Evolutionary conservation across 108 stramenopile species (phyloP).

Genomic region (Skeletonema potamos): DNA sequence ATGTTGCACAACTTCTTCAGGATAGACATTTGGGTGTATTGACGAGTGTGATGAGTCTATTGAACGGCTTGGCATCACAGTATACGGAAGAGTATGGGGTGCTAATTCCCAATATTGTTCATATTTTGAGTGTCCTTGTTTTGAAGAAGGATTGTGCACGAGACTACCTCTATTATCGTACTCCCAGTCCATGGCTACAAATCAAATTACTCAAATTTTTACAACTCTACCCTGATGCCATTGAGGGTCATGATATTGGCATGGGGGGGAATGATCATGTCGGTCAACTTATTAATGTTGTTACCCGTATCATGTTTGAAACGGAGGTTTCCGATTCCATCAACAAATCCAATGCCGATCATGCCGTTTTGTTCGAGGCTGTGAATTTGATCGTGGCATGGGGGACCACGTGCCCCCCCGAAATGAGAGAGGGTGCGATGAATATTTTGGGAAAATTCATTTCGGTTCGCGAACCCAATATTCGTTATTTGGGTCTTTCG

Average conservation of each 20-base stretch:
- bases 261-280: slow-evolving; percentile 70
- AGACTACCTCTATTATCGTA: slow-evolving; percentile 96
- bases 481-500: slow-evolving; percentile 95
- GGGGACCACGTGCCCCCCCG: slow-evolving; percentile 73
- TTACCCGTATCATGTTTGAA: slow-evolving; percentile 88
- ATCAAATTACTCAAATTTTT: slow-evolving; percentile 94
- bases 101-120: slow-evolving; percentile 91
- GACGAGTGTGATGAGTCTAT: slow-evolving; percentile 86
- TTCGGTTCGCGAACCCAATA: slow-evolving; percentile 92
- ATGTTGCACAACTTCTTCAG: slow-evolving; percentile 85
- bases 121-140: slow-evolving; percentile 88
- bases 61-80: slow-evolving; percentile 85
- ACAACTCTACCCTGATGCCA: slow-evolving; percentile 87
- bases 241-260: slow-evolving; percentile 43
- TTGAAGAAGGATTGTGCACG: slow-evolving; percentile 81
- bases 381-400: slow-evolving; percentile 93
- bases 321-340: slow-evolving; percentile 93
- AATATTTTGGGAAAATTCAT: slow-evolving; percentile 94
- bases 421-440: slow-evolving; percentile 87
- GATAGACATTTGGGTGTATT: slow-evolving; percentile 91
- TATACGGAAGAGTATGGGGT: slow-evolving; percentile 75
- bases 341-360: slow-evolving; percentile 97
- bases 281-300: slow-evolving; percentile 77
- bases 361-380: slow-evolving; percentile 95
- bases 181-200: slow-evolving; percentile 94